These are phyloP conservation scores for Colletotrichum scovillei DNA, from an alignment of 2,329 filamentous ascomycete genomes.

Conservation along the genomic window DNA sequence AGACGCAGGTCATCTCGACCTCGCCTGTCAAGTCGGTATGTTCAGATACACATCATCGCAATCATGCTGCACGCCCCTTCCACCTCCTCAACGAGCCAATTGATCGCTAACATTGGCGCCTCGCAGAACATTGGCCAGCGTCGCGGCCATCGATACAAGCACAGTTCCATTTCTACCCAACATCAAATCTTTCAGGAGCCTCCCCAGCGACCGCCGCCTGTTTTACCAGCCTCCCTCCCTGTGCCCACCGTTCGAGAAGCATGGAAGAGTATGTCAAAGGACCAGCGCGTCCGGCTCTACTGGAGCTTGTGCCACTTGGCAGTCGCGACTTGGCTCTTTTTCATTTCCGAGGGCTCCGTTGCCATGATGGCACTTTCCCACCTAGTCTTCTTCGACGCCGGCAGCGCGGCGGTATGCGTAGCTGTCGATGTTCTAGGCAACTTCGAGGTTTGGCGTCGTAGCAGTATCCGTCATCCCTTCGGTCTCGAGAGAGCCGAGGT, in stretches of 20 bases:
- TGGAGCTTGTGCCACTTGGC: slow-evolving; percentile 93
- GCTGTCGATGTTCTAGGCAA: slow-evolving; percentile 93
- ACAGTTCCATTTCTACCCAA: slow-evolving; percentile 87
- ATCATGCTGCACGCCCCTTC: slow-evolving; percentile 10
- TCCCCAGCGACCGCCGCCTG: slow-evolving; percentile 83
- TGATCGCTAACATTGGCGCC: slow-evolving; percentile 23
- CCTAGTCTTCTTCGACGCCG: slow-evolving; percentile 93
- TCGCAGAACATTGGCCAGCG: slow-evolving; percentile 86
- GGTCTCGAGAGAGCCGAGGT: slow-evolving; percentile 93
- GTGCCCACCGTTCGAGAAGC: slow-evolving; percentile 91
- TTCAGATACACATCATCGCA: slow-evolving; percentile 34
- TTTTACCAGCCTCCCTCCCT: slow-evolving; percentile 90
- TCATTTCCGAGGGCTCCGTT: slow-evolving; percentile 85
- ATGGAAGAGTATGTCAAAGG: slow-evolving; percentile 87
- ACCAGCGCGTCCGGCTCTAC: slow-evolving; percentile 83
- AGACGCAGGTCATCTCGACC: slow-evolving; percentile 82
- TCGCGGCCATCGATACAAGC: slow-evolving; percentile 96
- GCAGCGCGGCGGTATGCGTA: slow-evolving; percentile 91
- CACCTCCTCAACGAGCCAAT: neutral
- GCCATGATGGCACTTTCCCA: slow-evolving; percentile 94
- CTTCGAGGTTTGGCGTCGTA: slow-evolving; percentile 97
- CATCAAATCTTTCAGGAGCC: slow-evolving; percentile 98
- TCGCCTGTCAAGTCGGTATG: slow-evolving; percentile 81
- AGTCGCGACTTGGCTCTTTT: slow-evolving; percentile 86
- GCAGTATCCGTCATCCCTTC: slow-evolving; percentile 93